phyloP scores from a whole-genome alignment of 164 flowering plant genomes.

The Brasenia schreberi region DNA sequence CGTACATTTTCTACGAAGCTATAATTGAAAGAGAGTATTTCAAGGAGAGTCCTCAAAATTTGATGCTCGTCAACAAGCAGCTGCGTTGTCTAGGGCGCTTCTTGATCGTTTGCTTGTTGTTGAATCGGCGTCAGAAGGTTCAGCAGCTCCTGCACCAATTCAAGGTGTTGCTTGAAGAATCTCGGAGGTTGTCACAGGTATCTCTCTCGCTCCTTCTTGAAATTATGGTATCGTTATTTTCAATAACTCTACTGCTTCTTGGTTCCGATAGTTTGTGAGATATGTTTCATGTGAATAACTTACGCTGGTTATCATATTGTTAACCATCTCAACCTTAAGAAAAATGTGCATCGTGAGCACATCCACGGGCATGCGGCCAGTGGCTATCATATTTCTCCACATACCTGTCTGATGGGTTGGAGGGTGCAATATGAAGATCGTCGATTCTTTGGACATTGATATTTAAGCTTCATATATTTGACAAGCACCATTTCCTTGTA shows the following conservation, averaged over 20 bases:
- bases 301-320: too few species aligned
- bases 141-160: slow-evolving; percentile 59
- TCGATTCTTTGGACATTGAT: too few species aligned
- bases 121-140: slow-evolving; percentile 66
- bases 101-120: slow-evolving; percentile 64
- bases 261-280: background rate
- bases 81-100: slow-evolving; percentile 77
- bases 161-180: slow-evolving; percentile 59
- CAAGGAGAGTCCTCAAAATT: slow-evolving; percentile 61
- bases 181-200: slow-evolving; percentile 71
- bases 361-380: too few species aligned
- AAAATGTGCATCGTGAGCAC: too few species aligned
- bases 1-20: slow-evolving; percentile 79
- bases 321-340: too few species aligned
- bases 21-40: slow-evolving; percentile 75
- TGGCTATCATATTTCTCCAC: too few species aligned
- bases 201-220: background rate
- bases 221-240: background rate
- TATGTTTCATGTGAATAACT: too few species aligned
- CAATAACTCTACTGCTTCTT: background rate
- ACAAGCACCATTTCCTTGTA: too few species aligned
- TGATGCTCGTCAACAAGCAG: slow-evolving; percentile 66
- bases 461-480: too few species aligned
- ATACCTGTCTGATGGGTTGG: too few species aligned
- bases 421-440: too few species aligned